Evolutionary conservation across 169 alveolate species (phyloP).

Genomic region (Cryptosporidium meleagridis): DNA sequence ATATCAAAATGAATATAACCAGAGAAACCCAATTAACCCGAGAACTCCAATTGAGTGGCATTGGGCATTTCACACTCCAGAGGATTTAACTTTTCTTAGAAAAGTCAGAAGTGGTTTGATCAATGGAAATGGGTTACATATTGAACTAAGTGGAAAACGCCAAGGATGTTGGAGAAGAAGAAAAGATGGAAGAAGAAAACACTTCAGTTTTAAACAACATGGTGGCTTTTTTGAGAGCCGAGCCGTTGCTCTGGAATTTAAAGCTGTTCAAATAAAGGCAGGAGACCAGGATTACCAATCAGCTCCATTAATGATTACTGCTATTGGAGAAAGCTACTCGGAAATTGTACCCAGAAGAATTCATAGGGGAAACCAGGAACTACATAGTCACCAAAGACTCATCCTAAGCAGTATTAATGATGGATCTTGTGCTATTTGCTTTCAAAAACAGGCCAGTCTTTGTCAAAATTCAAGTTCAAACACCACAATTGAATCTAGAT

Average conservation of each 20-base stretch:
- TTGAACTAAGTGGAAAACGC: slow-evolving; percentile 63
- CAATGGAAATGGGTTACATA: slow-evolving; percentile 73
- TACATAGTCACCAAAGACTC: slow-evolving; percentile 3
- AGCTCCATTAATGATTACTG: slow-evolving; percentile 41
- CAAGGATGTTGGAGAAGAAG: slow-evolving; percentile 76
- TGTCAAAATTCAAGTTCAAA: not conserved
- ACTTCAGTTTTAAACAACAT: slow-evolving; percentile 67
- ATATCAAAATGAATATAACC: slow-evolving; percentile 28
- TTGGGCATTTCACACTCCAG: slow-evolving; percentile 66
- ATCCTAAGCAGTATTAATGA: slow-evolving; percentile 25
- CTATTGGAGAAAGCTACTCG: slow-evolving; percentile 26
- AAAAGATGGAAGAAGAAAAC: slow-evolving; percentile 70
- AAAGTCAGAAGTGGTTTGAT: slow-evolving; percentile 39
- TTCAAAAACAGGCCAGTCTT: slow-evolving; percentile 9
- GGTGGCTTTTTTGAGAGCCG: slow-evolving; percentile 73
- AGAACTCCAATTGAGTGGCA: slow-evolving; percentile 70
- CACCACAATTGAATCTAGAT: not conserved
- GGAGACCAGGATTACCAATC: not conserved
- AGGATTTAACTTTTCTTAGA: slow-evolving; percentile 41
- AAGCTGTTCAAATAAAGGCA: slow-evolving; percentile 5
- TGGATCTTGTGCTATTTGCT: slow-evolving; percentile 42
- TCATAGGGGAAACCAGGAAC: slow-evolving; percentile 15
- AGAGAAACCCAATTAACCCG: slow-evolving; percentile 6
- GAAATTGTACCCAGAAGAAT: slow-evolving; percentile 51
- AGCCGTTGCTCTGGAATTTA: slow-evolving; percentile 58